Percentiles rank a stretch among this genome's conserved stretches.
phyloP scores from a whole-genome alignment of 495 filamentous ascomycete genomes.

The Podospora tetraspora region DNA sequence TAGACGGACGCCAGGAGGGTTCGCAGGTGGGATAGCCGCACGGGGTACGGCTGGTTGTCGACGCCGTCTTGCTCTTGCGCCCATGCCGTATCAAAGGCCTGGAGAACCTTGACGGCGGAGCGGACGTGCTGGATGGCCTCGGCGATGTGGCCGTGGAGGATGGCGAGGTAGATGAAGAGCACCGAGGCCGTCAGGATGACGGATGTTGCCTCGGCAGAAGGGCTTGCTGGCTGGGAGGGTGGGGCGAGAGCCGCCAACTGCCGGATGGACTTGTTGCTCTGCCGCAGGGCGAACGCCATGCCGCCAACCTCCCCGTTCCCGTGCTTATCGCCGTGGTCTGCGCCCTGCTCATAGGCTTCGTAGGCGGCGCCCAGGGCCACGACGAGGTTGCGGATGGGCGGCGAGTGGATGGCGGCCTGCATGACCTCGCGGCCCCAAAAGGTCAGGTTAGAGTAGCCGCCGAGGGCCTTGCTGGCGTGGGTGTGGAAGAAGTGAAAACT shows the following conservation, averaged over 20 bases:
- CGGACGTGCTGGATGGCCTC: constrained; percentile 21
- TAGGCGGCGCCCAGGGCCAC: constrained; percentile 22
- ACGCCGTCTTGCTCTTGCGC: not conserved
- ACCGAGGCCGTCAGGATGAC: constrained; percentile 18
- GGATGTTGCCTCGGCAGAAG: constrained; percentile 9
- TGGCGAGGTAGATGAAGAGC: constrained; percentile 22
- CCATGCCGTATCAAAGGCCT: constrained; percentile 8
- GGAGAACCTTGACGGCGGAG: constrained; percentile 16
- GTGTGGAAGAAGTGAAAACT: constrained; percentile 21
- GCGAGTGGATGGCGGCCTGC: constrained; percentile 21
- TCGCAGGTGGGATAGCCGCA: constrained; percentile 11
- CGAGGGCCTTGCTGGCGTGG: constrained; percentile 12
- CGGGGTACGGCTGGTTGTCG: constrained; percentile 5
- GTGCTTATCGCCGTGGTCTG: not conserved
- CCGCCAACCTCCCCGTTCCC: not conserved
- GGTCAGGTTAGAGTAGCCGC: constrained; percentile 16
- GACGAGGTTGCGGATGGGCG: constrained; percentile 19
- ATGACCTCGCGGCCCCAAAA: constrained; percentile 23
- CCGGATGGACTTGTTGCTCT: constrained; percentile 18
- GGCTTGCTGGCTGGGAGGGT: not conserved
- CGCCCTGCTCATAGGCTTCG: constrained; percentile 10
- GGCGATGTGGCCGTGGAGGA: constrained; percentile 13
- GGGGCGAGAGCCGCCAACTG: constrained; percentile 1
- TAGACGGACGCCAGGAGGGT: constrained; percentile 14
- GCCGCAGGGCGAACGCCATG: constrained; percentile 15